phyloP scores from a whole-genome alignment of 495 filamentous ascomycete genomes.

The Penicillium riverlandense region DNA sequence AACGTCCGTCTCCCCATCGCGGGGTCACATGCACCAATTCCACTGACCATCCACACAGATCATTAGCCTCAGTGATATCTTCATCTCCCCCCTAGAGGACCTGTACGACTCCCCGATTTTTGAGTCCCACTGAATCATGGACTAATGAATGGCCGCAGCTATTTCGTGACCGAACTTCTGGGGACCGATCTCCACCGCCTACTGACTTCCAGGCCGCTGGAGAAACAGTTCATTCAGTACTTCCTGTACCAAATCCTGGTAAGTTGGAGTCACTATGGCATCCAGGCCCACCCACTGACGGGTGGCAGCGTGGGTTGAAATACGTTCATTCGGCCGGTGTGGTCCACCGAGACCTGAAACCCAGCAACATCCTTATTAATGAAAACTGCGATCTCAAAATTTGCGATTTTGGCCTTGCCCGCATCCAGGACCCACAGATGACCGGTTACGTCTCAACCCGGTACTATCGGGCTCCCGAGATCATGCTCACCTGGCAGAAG shows the following conservation, averaged over 20 bases:
- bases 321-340: conserved; percentile 98
- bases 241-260: conserved; percentile 99
- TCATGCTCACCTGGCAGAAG: conserved; percentile 99
- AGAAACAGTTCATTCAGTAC: conserved; percentile 99
- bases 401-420: conserved; percentile 95
- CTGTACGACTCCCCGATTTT: conserved; percentile 57
- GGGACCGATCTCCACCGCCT: conserved; percentile 95
- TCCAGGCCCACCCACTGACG: conserved; percentile 56
- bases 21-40: not conserved
- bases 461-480: conserved; percentile 97
- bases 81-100: conserved; percentile 97
- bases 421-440: conserved; percentile 99
- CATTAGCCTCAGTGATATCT: conserved; percentile 97
- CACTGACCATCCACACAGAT: conserved; percentile 51
- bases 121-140: conserved; percentile 12
- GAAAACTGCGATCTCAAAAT: conserved; percentile 99
- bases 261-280: conserved; percentile 67
- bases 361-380: conserved; percentile 97
- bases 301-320: conserved; percentile 80
- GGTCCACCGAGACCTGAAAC: conserved; percentile 95
- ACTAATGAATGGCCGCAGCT: conserved; percentile 47
- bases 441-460: conserved; percentile 97
- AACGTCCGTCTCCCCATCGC: conserved; percentile 54
- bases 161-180: conserved; percentile 96
- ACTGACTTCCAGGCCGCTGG: conserved; percentile 87